A percentile compares a stretch with the other conserved stretches of the same genome.
These are phyloP conservation scores for Yamadazyma siamensis DNA, from an alignment of 1,139 yeast genomes.

Conservation along the genomic window DNA sequence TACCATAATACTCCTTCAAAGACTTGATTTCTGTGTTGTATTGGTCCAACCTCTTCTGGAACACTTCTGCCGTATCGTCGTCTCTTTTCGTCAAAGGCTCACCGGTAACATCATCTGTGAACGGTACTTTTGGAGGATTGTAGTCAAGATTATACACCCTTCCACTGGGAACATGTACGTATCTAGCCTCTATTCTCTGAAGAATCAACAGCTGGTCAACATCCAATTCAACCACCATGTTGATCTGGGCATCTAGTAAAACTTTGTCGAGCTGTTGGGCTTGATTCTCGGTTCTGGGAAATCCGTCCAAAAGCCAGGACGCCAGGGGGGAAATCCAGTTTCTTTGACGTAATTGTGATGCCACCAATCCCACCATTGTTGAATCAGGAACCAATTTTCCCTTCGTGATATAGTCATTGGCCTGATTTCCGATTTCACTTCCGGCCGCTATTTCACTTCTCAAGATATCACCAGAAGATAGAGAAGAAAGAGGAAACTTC, in stretches of 20 bases:
- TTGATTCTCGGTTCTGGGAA: conserved; percentile 77
- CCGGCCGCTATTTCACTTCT: conserved; percentile 60
- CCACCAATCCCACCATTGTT: conserved; percentile 59
- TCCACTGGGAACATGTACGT: conserved; percentile 83
- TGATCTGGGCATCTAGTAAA: conserved; percentile 46
- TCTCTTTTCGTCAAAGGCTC: conserved; percentile 75
- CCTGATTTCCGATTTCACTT: conserved; percentile 57
- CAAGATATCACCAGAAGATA: conserved; percentile 83
- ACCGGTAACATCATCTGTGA: conserved; percentile 84
- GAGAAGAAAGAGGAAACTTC: conserved; percentile 49
- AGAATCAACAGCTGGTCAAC: conserved; percentile 80
- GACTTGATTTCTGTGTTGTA: conserved; percentile 63
- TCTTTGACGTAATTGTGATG: conserved; percentile 40
- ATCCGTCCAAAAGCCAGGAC: conserved; percentile 85
- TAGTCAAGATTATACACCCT: conserved; percentile 81
- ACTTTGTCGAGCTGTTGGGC: conserved; percentile 54
- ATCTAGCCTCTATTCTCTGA: conserved; percentile 78
- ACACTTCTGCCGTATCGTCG: conserved; percentile 74
- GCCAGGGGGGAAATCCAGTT: conserved; percentile 46
- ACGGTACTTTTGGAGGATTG: conserved; percentile 83
- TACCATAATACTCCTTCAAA: conserved; percentile 56
- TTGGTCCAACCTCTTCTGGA: conserved; percentile 60
- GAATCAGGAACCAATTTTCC: conserved; percentile 77
- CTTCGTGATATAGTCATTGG: conserved; percentile 49
- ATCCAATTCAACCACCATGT: conserved; percentile 75